phyloP scores from a whole-genome alignment of 805 yeast species.

The Cyberlindnera euphorbiiphila region DNA sequence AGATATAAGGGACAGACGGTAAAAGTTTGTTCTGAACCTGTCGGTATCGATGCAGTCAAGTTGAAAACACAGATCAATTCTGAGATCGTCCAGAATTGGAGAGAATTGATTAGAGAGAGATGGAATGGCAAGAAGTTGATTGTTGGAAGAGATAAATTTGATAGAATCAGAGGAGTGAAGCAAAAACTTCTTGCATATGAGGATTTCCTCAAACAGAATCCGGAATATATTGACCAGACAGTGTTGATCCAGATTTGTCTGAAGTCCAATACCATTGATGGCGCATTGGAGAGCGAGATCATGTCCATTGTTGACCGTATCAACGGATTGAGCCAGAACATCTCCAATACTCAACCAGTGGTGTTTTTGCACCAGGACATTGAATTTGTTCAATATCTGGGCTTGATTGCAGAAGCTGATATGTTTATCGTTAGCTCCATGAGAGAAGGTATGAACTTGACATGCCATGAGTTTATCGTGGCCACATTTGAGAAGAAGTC shows the following conservation, averaged over 20 bases:
- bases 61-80: conserved; percentile 42
- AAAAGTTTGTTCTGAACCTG: conserved; percentile 57
- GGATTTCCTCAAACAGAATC: conserved; percentile 64
- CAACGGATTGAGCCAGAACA: conserved; percentile 68
- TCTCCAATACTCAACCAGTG: conserved; percentile 76
- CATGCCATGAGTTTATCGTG: conserved; percentile 90
- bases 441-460: conserved; percentile 95
- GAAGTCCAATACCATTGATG: conserved; percentile 45
- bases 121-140: conserved; percentile 72
- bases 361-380: conserved; percentile 85
- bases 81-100: conserved; percentile 59
- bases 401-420: conserved; percentile 81
- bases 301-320: conserved; percentile 80
- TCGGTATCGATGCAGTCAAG: conserved; percentile 72
- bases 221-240: conserved; percentile 61
- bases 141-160: conserved; percentile 86
- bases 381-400: conserved; percentile 85
- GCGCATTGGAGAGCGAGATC: conserved; percentile 67
- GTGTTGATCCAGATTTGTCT: conserved; percentile 82
- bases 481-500: conserved; percentile 70
- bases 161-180: conserved; percentile 80
- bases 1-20: conserved; percentile 56
- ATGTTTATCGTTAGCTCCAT: conserved; percentile 83
- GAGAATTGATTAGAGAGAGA: conserved; percentile 64
- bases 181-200: conserved; percentile 89